Base-by-base conservation (phyloP, 1,284 basidiomycete genomes). In the Tylopilus sp. region DNA sequence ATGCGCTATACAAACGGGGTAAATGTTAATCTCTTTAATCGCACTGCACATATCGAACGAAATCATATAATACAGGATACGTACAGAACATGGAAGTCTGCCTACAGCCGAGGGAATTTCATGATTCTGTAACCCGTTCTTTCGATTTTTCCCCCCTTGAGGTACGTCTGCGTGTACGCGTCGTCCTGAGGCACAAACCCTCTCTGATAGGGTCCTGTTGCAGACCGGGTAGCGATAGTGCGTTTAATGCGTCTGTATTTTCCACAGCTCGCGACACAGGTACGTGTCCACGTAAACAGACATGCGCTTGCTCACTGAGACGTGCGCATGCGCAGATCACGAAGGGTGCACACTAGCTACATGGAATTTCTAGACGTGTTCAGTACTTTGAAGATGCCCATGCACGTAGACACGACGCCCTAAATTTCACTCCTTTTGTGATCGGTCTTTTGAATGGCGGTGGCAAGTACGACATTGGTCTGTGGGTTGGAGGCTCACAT, bases 301-400 rank as follows among this genome's bases (percentile, higher is more conserved):
- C 9, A 18, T 53, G 9, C 5, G 38, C 22, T 15, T 36, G 16
- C 10, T 62, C 26, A 15, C 59, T 58, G 41, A 64, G 24, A 54
- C 19, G 54, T 54, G 59, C 49, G 55, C 63, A 33, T 29, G n/a
- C 63, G 58, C 59, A 87, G 86, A 76, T 81, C 3, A 72, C 89
- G 60, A 69, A 77, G 6, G 85, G 85, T 0, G 83, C 86, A 4
- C 89, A 91, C 71, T 91, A 89, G 89, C 79, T 89, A 91, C 57
- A 77, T 91, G 19, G 90, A 91, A 72, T 76, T 82, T 60, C 85
- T 88, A 1, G 62, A 74, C 4, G 76, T 80, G 57, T 84, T 89
- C 69, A 91, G 91, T 67, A 57, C 70, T 71, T 24, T 71, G 58
- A 71, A 47, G 52, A 26, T 29, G 18, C 5, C 22, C 10, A 36